A percentile compares a stretch with the other conserved stretches of the same genome.
These are phyloP conservation scores for Hypoxylon fragiforme DNA, from an alignment of 495 filamentous ascomycete species.

Conservation along the genomic window DNA sequence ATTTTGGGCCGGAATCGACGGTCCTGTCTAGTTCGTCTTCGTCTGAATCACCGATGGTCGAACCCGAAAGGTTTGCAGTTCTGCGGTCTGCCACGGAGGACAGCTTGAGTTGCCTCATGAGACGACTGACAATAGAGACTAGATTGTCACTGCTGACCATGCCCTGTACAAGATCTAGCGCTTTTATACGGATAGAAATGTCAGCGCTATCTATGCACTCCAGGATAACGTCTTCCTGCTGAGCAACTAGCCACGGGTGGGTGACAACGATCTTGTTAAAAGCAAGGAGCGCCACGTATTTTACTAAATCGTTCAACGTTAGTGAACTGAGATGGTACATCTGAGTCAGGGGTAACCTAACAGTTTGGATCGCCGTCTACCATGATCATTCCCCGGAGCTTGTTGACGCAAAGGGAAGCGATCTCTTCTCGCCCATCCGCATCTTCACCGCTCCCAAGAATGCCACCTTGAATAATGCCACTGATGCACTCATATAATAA, in stretches of 20 bases:
- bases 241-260: constrained; percentile 81
- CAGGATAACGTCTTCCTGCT: constrained; percentile 94
- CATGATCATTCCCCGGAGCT: constrained; percentile 90
- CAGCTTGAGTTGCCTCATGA: constrained; percentile 78
- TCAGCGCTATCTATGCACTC: constrained; percentile 94
- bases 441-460: constrained; percentile 77
- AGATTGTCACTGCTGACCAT: constrained; percentile 90
- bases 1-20: constrained; percentile 39
- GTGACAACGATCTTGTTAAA: constrained; percentile 91
- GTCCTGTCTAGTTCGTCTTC: constrained; percentile 60
- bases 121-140: constrained; percentile 76
- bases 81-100: constrained; percentile 46
- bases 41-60: constrained; percentile 50
- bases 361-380: constrained; percentile 90
- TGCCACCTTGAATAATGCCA: constrained; percentile 94
- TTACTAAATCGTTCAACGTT: constrained; percentile 60
- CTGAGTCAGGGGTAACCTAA: constrained; percentile 49
- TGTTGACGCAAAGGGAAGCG: constrained; percentile 88
- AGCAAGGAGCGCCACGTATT: constrained; percentile 94
- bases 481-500: constrained; percentile 97
- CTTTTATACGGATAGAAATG: constrained; percentile 93
- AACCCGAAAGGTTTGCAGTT: constrained; percentile 34
- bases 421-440: constrained; percentile 85
- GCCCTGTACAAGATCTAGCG: constrained; percentile 84
- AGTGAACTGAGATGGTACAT: background rate